A percentile compares a stretch with the other conserved stretches of the same genome.
These are phyloP conservation scores for Rhizopogon sp. DNA, from an alignment of 768 basidiomycete genomes.

Conservation along the genomic window DNA sequence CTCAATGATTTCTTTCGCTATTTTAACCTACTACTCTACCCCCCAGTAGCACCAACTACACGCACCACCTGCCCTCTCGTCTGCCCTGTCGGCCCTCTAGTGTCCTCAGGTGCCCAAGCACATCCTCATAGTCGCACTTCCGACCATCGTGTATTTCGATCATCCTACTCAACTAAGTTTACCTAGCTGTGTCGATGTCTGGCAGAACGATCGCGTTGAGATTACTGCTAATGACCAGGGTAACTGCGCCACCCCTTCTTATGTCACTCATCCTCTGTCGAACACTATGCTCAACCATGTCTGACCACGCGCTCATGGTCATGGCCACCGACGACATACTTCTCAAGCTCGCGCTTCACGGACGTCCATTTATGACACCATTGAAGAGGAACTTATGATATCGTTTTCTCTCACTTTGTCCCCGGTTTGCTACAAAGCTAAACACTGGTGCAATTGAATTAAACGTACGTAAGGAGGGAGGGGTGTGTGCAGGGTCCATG, in stretches of 20 bases:
- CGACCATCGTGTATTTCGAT: not conserved
- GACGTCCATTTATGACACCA: conserved; percentile 73
- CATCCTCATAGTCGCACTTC: no score
- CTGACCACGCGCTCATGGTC: conserved; percentile 45
- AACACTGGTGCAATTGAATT: no score
- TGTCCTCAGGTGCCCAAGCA: no score
- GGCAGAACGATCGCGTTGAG: conserved; percentile 99
- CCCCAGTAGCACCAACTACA: not conserved
- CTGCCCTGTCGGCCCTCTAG: no score
- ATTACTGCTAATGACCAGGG: conserved; percentile 96
- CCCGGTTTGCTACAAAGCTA: not conserved
- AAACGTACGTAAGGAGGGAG: no score
- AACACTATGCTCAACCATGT: conserved; percentile 34
- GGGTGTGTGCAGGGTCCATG: no score
- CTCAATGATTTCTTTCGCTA: not conserved
- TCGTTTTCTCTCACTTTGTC: conserved; percentile 23
- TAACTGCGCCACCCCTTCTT: conserved; percentile 93
- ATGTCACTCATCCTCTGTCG: conserved; percentile 63
- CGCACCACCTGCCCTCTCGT: no score
- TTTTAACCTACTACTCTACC: conserved; percentile 4
- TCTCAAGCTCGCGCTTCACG: conserved; percentile 61
- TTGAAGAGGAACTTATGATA: conserved; percentile 61
- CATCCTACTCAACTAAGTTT: conserved; percentile 8
- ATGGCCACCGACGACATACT: conserved; percentile 67
- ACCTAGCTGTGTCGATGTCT: conserved; percentile 91